Percentiles rank a stretch among this genome's conserved stretches.
Conservation (phyloP, 1,284 basidiomycete species). For the Pseudozyma sp. region DNA sequence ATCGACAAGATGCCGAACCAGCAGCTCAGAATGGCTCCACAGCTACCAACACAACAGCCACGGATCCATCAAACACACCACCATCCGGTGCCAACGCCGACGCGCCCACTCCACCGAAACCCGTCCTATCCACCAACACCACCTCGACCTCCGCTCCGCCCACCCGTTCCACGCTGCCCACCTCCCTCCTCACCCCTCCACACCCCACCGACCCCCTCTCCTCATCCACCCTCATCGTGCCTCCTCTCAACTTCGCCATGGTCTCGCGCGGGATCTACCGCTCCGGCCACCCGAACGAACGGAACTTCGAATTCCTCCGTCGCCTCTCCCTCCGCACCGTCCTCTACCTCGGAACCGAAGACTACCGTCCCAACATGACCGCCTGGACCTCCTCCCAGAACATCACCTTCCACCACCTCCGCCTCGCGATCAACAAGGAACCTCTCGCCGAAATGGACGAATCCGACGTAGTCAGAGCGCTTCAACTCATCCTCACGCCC, state of each 20-base stretch:
- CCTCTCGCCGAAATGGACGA: conserved; percentile 67
- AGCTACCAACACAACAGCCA: not conserved
- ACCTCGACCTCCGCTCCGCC: conserved; percentile 1
- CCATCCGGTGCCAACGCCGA: not conserved
- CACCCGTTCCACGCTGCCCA: not conserved
- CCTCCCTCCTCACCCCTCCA: not conserved
- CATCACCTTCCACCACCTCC: conserved; percentile 59
- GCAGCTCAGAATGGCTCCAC: not conserved
- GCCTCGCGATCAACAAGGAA: conserved; percentile 66
- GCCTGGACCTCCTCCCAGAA: conserved; percentile 45
- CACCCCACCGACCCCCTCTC: conserved; percentile 9
- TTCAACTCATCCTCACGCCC: conserved; percentile 53
- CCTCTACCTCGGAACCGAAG: conserved; percentile 64
- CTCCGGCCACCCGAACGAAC: conserved; percentile 67
- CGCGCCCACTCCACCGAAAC: not conserved
- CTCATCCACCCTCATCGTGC: conserved; percentile 53
- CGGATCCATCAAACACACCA: not conserved
- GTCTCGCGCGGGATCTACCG: conserved; percentile 65
- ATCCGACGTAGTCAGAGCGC: conserved; percentile 48
- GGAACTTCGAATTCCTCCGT: conserved; percentile 64
- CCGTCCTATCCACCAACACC: not conserved
- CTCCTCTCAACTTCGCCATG: conserved; percentile 67
- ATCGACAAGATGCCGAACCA: not conserved
- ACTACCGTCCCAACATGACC: conserved; percentile 61
- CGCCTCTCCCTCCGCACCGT: conserved; percentile 61